Evolutionary conservation across 805 yeast species (phyloP), one percentile per base, ranked within the genome.

Genomic region (Candida maesae): DNA sequence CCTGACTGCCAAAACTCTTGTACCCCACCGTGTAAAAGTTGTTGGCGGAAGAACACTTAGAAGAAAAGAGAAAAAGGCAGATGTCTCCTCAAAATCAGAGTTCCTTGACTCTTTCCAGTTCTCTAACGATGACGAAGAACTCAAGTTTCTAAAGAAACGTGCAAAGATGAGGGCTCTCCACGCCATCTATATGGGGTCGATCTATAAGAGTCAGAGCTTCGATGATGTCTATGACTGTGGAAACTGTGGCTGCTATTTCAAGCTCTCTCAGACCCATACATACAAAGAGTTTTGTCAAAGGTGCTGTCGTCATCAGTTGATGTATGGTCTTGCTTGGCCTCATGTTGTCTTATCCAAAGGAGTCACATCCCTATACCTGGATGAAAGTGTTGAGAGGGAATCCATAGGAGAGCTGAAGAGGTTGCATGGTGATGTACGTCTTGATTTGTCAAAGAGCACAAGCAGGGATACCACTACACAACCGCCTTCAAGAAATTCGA

Each of bases 231-330:
- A 49, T 38, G 63, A 60, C 36, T 60, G 64, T 37, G 31, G 48
- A 16, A 47, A 58, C 31, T 60, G 64, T 48, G 64, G 63, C 1
- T 45, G 50, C 13, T 60, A 60, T 37, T 60, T 59, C 33, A 33
- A 46, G 15, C 34, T 31, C 3, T 25, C 30, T 7, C 6, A 25
- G 2, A 11, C 8, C 1, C 42, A 43, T 19, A 29, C 12, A 2
- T 39, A 31, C 26, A 41, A 21, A 27, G 44, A 44, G 16, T 58
- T 54, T 33, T 61, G 65, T 37, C 55, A 49, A 6, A 42, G 61
- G 15, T 61, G 65, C 39, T 31, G 35, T 0, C 44, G 65, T 2
- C 65, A 61, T 43, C 55, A 45, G 21, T 33, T 33, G 19, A n/a
- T 61, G 6, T 61, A 33, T 35, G 48, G 47, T 2, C 12, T 50